phyloP scores from a whole-genome alignment of 106 monocot genomes.

The Apostasia shenzhenica region DNA sequence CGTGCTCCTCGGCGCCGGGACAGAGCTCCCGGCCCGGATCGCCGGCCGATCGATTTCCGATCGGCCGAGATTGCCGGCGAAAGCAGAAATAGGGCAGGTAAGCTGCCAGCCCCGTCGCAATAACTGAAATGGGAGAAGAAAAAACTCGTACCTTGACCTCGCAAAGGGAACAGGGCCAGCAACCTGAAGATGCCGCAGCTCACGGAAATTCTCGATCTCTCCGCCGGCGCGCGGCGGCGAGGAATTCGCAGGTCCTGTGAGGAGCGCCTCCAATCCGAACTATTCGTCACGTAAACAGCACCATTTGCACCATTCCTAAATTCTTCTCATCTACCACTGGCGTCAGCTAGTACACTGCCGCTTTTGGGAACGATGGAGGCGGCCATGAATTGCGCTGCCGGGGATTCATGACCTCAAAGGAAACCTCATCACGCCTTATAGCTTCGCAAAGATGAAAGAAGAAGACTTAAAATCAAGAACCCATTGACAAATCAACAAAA shows the following conservation, averaged over 20 bases:
- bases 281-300: slow-evolving; percentile 5
- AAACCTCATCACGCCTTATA: slow-evolving; percentile 1
- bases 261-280: not conserved
- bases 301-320: slow-evolving; percentile 2
- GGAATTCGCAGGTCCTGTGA: not conserved
- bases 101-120: not conserved
- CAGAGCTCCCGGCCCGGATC: not conserved
- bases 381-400: not conserved
- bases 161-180: no score
- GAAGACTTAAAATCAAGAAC: not conserved
- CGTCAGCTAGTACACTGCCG: not conserved
- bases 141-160: not conserved
- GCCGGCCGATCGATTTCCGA: not conserved
- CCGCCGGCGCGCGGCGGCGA: not conserved
- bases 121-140: not conserved
- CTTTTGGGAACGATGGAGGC: not conserved
- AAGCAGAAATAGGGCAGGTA: slow-evolving; percentile 4
- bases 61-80: slow-evolving; percentile 4
- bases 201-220: not conserved
- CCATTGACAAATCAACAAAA: no score
- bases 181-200: not conserved
- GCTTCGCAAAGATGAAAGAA: not conserved
- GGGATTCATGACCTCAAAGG: not conserved
- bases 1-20: no score
- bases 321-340: not conserved